These are phyloP conservation scores for Pseudonitzschia delicatissima DNA, from an alignment of 108 stramenopile genomes.

Conservation along the genomic window DNA sequence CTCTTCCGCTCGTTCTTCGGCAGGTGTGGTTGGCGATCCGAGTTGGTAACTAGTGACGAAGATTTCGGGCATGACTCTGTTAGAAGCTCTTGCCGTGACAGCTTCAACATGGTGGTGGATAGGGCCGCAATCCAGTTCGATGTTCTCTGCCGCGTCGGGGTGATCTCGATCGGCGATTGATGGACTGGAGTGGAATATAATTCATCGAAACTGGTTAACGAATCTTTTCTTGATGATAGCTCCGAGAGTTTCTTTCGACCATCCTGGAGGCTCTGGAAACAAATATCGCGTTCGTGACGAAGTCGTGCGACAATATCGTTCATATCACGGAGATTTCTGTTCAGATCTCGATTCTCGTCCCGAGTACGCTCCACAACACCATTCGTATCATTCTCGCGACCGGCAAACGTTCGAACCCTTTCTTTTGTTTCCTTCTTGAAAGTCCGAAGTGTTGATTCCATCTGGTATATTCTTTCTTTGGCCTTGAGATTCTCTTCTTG, in stretches of 20 bases:
- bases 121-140: not conserved
- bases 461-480: conserved; percentile 7
- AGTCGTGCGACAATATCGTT: conserved; percentile 1
- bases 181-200: not conserved
- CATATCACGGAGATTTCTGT: not conserved
- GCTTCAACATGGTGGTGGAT: not conserved
- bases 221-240: not conserved
- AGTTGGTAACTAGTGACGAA: conserved; percentile 7
- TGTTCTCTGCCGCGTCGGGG: not conserved
- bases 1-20: conserved; percentile 21
- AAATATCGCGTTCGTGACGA: conserved; percentile 17
- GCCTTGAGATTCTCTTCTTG: not conserved
- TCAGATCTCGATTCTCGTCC: conserved; percentile 4
- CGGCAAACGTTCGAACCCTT: not conserved
- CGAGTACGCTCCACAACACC: not conserved
- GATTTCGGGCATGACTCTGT: conserved; percentile 6
- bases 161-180: not conserved
- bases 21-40: not conserved
- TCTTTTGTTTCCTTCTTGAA: conserved; percentile 2
- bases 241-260: conserved; percentile 20
- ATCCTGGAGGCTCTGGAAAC: conserved; percentile 13
- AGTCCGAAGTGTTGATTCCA: not conserved
- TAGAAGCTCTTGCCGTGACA: not conserved
- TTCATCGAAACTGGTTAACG: not conserved
- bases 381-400: not conserved